Evolutionary conservation across 345 rosid genomes (phyloP).

Genomic region (Theobroma cacao): DNA sequence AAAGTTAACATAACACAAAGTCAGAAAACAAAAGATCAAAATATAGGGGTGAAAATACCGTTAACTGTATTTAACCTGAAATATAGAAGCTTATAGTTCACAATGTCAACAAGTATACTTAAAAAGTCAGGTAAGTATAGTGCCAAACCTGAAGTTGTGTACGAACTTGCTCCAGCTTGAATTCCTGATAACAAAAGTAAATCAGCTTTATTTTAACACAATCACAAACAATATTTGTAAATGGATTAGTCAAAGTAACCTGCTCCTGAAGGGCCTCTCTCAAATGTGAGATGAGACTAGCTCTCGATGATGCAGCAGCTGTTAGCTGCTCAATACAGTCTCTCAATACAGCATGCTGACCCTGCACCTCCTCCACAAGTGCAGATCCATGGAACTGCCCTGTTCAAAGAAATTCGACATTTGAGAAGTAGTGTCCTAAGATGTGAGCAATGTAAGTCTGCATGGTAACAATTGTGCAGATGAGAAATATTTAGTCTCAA

Average conservation of each 20-base stretch:
- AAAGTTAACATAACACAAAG: too few relatives aligned
- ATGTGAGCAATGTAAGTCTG: background rate
- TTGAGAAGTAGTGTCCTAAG: background rate
- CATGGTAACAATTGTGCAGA: background rate
- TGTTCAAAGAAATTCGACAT: conserved; percentile 28
- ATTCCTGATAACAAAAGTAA: conserved; percentile 50
- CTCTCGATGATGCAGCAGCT: conserved; percentile 60
- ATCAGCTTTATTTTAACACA: conserved; percentile 21
- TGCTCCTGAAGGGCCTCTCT: conserved; percentile 89
- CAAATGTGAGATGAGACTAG: conserved; percentile 63
- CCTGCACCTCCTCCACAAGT: conserved; percentile 68
- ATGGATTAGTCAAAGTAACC: conserved; percentile 40
- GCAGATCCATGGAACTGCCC: conserved; percentile 51
- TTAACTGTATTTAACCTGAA: background rate
- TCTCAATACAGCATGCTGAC: conserved; percentile 61
- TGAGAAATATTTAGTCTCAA: background rate
- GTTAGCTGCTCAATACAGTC: conserved; percentile 72
- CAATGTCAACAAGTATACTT: background rate
- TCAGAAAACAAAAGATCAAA: background rate
- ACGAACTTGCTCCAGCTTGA: conserved; percentile 71
- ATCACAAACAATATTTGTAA: conserved; percentile 1
- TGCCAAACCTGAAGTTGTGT: conserved; percentile 75
- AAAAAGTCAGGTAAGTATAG: background rate
- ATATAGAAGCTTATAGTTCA: background rate
- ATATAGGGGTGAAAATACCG: background rate